Evolutionary conservation across 805 yeast species (phyloP), one percentile per base, ranked within the genome.

Genomic region (Cyberlindnera amylophila): DNA sequence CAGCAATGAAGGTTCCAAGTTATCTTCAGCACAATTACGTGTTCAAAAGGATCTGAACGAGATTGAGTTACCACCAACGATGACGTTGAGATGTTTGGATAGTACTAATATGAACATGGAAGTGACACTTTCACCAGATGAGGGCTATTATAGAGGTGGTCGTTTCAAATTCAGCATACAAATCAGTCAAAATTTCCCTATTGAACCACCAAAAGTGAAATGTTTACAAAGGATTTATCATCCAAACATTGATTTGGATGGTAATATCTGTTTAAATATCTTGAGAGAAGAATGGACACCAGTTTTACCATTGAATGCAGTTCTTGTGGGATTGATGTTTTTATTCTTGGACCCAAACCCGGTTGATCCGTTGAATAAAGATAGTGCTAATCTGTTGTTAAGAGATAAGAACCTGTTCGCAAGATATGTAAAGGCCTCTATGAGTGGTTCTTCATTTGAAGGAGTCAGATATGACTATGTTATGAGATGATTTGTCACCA

Each of bases 241-340:
- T 60, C 99, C 99, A 11, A 91, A 91, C 58, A 91, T 91, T 50
- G 96, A 91, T 60, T 59, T 78, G 16, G 83, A 86, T 34, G 98
- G 98, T 0, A 91, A 89, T 58, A 86, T 91, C 6, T 91, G 99
- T 59, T 71, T 91, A 46, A 91, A 91, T 59, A 90, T 91, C 28
- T 69, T 91, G 45, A 70, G 98, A 52, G 96, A 90, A 61, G 98
- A 91, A 61, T 91, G 99, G 99, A 81, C 89, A 23, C 98, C 99
- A 0, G 96, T 89, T 0, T 69, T 91, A 51, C 86, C 84, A 45
- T 66, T 91, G 57, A 87, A 85, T 58, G 73, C 90, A 5, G 81
- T 91, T 8, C 71, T 90, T 42, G 81, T 90, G 31, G 98, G 99
- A 0, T 70, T 91, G 41, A 77, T 89, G 55, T 89, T 83, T 58